Conservation (phyloP, 2,329 filamentous ascomycete species). For the Zasmidium citrigriseum region DNA sequence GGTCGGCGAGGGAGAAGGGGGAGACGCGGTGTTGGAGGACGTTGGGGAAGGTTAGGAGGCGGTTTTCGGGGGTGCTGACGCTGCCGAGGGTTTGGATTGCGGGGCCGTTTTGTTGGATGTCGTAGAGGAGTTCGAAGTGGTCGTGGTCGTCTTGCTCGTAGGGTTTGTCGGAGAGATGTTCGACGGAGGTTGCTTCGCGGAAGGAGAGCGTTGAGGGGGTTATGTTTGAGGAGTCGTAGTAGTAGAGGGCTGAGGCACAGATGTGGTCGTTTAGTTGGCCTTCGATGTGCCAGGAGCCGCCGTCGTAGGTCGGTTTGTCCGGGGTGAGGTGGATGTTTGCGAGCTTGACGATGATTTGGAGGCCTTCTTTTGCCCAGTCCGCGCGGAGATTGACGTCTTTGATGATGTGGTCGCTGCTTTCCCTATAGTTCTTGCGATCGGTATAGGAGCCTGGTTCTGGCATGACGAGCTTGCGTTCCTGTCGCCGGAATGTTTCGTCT, state of each 20-base stretch:
- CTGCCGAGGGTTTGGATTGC: constrained; percentile 50
- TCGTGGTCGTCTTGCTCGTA: constrained; percentile 23
- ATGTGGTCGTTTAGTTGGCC: constrained; percentile 62
- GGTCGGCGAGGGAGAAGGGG: constrained; percentile 53
- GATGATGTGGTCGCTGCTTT: not conserved
- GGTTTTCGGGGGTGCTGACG: constrained; percentile 49
- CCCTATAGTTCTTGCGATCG: not conserved
- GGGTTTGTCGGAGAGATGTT: constrained; percentile 7
- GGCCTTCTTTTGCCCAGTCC: constrained; percentile 43
- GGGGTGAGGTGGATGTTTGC: constrained; percentile 61
- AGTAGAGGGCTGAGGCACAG: constrained; percentile 63
- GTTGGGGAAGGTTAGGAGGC: constrained; percentile 60
- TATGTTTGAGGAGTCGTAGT: constrained; percentile 63
- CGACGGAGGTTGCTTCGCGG: constrained; percentile 35
- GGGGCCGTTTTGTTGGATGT: constrained; percentile 29
- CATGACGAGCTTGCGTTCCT: constrained; percentile 8
- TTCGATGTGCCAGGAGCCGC: constrained; percentile 57
- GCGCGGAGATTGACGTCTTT: constrained; percentile 20
- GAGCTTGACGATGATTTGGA: constrained; percentile 67
- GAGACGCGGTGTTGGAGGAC: constrained; percentile 54
- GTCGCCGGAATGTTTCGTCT: constrained; percentile 9
- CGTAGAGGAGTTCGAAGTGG: constrained; percentile 28
- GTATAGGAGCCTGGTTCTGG: constrained; percentile 9
- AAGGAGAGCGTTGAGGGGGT: constrained; percentile 55
- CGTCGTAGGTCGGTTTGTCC: constrained; percentile 55